Evolutionary conservation across 192 early-diverging fungal genomes (phyloP).

Genomic region (Rhizophagus prolifer): DNA sequence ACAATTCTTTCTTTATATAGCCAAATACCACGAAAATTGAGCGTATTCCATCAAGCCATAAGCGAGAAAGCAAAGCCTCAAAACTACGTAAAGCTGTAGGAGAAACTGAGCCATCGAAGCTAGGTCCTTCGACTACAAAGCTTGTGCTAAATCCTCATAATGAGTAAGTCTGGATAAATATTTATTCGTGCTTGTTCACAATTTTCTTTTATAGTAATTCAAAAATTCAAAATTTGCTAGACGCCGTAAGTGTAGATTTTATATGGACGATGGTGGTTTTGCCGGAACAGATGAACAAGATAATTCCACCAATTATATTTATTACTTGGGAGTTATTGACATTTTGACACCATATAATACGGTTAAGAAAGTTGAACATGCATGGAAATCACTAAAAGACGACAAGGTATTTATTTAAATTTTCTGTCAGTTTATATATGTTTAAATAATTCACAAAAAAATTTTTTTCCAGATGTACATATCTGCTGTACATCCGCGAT

Average conservation of each 20-base stretch:
- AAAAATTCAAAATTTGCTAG: slow-evolving; percentile 33
- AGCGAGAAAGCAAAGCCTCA: slow-evolving; percentile 57
- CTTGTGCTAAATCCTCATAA: slow-evolving; percentile 56
- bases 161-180: slow-evolving; percentile 41
- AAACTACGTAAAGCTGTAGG: slow-evolving; percentile 55
- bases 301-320: slow-evolving; percentile 68
- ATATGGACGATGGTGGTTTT: slow-evolving; percentile 89
- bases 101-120: slow-evolving; percentile 54
- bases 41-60: slow-evolving; percentile 46
- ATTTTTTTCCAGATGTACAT: slow-evolving; percentile 57
- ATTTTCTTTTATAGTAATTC: neutral
- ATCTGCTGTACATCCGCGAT: slow-evolving; percentile 79
- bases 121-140: slow-evolving; percentile 52
- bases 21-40: slow-evolving; percentile 48
- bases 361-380: slow-evolving; percentile 85
- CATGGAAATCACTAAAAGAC: slow-evolving; percentile 81
- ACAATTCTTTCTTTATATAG: slow-evolving; percentile 21
- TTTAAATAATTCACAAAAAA: neutral
- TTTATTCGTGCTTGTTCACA: neutral
- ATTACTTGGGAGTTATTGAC: slow-evolving; percentile 97
- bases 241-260: slow-evolving; percentile 80
- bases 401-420: slow-evolving; percentile 56
- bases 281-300: slow-evolving; percentile 72
- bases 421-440: neutral
- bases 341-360: slow-evolving; percentile 94